Conservation (phyloP, 352 stramenopile species). For the Globisporangium abappressorium region DNA sequence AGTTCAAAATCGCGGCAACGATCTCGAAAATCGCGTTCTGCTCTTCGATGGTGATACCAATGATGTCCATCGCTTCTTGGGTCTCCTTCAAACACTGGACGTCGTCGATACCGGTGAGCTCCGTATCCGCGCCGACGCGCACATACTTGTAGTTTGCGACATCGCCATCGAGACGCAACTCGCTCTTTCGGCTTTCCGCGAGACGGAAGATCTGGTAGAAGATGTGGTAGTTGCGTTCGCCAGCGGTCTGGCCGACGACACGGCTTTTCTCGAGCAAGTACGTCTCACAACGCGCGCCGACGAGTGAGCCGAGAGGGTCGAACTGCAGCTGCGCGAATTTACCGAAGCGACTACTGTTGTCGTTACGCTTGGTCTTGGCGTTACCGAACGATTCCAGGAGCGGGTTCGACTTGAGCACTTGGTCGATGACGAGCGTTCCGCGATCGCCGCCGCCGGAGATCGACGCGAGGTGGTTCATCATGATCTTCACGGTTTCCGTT, state of each 20-base stretch:
- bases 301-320: slow-evolving; percentile 50
- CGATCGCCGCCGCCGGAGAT: slow-evolving; percentile 66
- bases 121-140: slow-evolving; percentile 43
- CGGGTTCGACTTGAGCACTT: slow-evolving; percentile 77
- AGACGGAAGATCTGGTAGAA: slow-evolving; percentile 95
- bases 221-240: slow-evolving; percentile 97
- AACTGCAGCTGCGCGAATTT: slow-evolving; percentile 85
- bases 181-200: slow-evolving; percentile 33
- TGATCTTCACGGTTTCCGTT: slow-evolving; percentile 93
- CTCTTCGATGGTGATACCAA: slow-evolving; percentile 86
- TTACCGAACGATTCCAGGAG: slow-evolving; percentile 78
- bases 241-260: slow-evolving; percentile 85
- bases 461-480: slow-evolving; percentile 81
- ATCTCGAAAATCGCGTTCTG: slow-evolving; percentile 93
- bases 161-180: slow-evolving; percentile 57
- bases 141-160: slow-evolving; percentile 81
- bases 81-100: slow-evolving; percentile 76
- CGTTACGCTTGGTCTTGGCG: slow-evolving; percentile 81
- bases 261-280: slow-evolving; percentile 97
- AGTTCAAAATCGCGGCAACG: slow-evolving; percentile 95
- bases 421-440: slow-evolving; percentile 73
- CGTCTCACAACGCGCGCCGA: slow-evolving; percentile 77
- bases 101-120: slow-evolving; percentile 70
- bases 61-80: slow-evolving; percentile 85
- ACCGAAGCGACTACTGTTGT: slow-evolving; percentile 80